These are phyloP conservation scores for Chaetothyriales sp. DNA, from an alignment of 2,329 filamentous ascomycete species.

Conservation along the genomic window DNA sequence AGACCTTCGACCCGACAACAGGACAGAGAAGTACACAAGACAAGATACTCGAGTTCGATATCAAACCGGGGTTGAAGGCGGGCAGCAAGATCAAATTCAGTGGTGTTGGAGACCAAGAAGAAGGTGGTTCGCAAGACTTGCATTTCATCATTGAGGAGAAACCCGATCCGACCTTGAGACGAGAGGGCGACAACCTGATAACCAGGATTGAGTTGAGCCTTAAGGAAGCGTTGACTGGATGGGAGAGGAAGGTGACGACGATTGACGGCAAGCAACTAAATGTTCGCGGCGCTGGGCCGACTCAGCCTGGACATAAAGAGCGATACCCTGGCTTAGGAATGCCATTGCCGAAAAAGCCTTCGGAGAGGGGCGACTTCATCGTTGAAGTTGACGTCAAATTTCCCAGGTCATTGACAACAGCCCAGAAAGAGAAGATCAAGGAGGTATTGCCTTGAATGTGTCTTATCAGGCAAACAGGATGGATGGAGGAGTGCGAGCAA, in stretches of 20 bases:
- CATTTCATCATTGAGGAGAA: constrained; percentile 95
- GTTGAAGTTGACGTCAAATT: constrained; percentile 88
- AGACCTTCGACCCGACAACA: constrained; percentile 67
- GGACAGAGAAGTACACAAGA: constrained; percentile 79
- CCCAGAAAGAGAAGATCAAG: constrained; percentile 67
- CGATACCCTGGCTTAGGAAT: constrained; percentile 77
- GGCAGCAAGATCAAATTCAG: constrained; percentile 98
- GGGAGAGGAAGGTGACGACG: constrained; percentile 78
- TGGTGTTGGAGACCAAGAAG: constrained; percentile 93
- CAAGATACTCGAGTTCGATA: constrained; percentile 81
- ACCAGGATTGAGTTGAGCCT: constrained; percentile 67
- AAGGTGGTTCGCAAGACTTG: constrained; percentile 86
- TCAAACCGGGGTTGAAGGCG: constrained; percentile 90
- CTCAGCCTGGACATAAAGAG: constrained; percentile 68
- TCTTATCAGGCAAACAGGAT: background rate
- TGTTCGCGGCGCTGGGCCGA: constrained; percentile 68
- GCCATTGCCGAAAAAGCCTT: constrained; percentile 83
- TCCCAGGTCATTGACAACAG: constrained; percentile 57
- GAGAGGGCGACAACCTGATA: constrained; percentile 76
- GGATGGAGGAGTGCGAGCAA: background rate
- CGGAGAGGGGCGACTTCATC: constrained; percentile 70
- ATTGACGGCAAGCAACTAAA: constrained; percentile 80
- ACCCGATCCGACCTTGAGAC: constrained; percentile 66
- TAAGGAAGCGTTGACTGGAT: constrained; percentile 89
- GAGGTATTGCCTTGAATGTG: constrained; percentile 45